Percentiles rank a stretch among this genome's conserved stretches.
Conservation (phyloP, 495 filamentous ascomycete genomes). For the Lentithecium fluviatile region DNA sequence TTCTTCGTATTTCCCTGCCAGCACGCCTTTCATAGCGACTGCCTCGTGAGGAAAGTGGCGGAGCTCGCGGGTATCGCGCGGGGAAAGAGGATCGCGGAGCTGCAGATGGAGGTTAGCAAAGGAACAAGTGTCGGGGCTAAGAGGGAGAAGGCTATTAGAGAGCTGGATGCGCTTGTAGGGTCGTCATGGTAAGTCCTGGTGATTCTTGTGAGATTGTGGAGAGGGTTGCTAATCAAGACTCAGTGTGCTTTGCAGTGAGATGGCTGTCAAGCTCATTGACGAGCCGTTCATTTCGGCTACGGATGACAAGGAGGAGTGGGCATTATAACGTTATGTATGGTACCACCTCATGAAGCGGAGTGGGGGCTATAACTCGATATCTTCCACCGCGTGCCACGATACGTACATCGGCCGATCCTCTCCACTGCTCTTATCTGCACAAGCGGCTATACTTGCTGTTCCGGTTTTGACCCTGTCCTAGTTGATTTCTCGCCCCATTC, state of each 20-base stretch:
- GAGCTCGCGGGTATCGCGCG: conserved; percentile 71
- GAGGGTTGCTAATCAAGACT: conserved; percentile 9
- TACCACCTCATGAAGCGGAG: not conserved
- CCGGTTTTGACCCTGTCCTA: too few relatives aligned
- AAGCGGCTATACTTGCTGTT: too few relatives aligned
- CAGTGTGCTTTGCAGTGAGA: conserved; percentile 87
- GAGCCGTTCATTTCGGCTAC: conserved; percentile 76
- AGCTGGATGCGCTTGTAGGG: conserved; percentile 85
- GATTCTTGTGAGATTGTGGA: conserved; percentile 1
- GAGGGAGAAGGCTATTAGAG: conserved; percentile 79
- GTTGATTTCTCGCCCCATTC: too few relatives aligned
- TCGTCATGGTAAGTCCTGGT: conserved; percentile 64
- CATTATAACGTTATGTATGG: conserved; percentile 50
- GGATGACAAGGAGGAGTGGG: conserved; percentile 81
- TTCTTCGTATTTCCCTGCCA: conserved; percentile 99
- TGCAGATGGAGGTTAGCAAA: conserved; percentile 75
- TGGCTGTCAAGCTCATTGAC: conserved; percentile 88
- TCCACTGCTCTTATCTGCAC: too few relatives aligned
- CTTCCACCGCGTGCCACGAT: not conserved
- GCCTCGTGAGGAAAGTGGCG: conserved; percentile 77
- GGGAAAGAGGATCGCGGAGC: conserved; percentile 75
- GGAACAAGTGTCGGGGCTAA: conserved; percentile 62
- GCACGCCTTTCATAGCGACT: conserved; percentile 95
- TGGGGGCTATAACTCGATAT: not conserved
- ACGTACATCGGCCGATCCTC: not conserved